Percentiles rank a stretch among this genome's conserved stretches.
These are phyloP conservation scores for Annulohypoxylon maeteangense DNA, from an alignment of 495 filamentous ascomycete species.

Conservation along the genomic window DNA sequence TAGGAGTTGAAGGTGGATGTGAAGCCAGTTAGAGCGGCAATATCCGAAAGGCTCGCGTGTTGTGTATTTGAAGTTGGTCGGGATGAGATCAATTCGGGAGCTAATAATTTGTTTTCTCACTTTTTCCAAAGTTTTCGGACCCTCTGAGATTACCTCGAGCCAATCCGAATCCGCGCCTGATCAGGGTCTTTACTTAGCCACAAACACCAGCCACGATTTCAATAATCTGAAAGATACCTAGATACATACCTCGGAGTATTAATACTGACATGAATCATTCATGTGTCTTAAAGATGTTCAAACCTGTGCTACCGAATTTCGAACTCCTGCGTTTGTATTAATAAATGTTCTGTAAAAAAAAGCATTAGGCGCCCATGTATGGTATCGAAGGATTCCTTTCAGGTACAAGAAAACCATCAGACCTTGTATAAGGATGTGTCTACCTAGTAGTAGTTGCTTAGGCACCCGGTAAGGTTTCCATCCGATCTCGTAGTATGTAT, in stretches of 20 bases:
- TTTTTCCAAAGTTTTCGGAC: conserved; percentile 44
- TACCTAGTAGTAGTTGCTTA: no score
- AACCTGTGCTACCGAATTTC: neutral
- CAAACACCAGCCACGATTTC: conserved; percentile 15
- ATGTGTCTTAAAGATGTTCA: neutral
- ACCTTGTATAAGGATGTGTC: no score
- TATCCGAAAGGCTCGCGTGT: conserved; percentile 26
- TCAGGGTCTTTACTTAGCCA: conserved; percentile 9
- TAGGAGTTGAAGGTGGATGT: neutral
- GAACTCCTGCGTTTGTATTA: no score
- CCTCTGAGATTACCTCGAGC: conserved; percentile 28
- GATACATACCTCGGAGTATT: neutral
- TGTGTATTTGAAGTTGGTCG: conserved; percentile 18
- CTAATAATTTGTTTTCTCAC: conserved; percentile 42
- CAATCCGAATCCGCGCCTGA: neutral
- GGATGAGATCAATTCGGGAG: conserved; percentile 40
- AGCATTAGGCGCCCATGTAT: no score
- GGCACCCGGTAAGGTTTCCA: no score
- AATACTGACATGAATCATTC: no score
- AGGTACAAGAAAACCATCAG: no score
- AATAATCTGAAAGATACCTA: neutral
- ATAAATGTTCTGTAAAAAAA: no score
- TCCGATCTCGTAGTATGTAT: no score
- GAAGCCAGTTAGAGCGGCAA: neutral
- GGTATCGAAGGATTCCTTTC: no score